These are phyloP conservation scores for Massarina eburnea DNA, from an alignment of 2,329 filamentous ascomycete genomes.

Conservation along the genomic window DNA sequence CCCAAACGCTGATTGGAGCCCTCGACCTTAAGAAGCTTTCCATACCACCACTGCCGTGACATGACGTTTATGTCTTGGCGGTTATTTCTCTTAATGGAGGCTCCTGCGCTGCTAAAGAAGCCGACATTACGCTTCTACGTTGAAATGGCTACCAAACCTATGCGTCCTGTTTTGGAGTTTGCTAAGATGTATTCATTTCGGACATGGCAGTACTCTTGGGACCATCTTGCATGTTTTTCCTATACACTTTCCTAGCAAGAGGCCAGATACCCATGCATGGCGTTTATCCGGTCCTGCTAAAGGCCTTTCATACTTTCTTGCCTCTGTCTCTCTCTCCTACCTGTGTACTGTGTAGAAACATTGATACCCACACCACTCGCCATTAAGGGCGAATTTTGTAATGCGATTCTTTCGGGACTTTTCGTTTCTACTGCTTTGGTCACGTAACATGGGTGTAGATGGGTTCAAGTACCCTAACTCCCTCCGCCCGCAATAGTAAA, in stretches of 20 bases:
- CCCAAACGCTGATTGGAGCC: background rate
- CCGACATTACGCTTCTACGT: too few species aligned
- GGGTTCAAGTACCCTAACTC: too few species aligned
- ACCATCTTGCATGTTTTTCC: background rate
- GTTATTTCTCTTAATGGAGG: background rate
- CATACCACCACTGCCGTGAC: background rate
- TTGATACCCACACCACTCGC: slow-evolving; percentile 5
- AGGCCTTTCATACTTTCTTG: background rate
- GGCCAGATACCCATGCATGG: background rate
- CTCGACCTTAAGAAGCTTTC: background rate
- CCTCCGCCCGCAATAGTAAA: too few species aligned
- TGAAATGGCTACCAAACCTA: too few species aligned
- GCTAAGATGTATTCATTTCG: slow-evolving; percentile 4
- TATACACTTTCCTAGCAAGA: background rate
- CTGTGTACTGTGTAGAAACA: background rate
- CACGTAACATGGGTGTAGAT: too few species aligned
- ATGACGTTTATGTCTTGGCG: background rate
- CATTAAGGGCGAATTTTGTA: background rate
- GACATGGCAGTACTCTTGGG: background rate
- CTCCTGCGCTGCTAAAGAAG: background rate
- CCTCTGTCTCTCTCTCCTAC: background rate
- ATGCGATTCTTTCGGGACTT: background rate
- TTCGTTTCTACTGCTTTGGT: too few species aligned
- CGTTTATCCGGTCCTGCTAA: background rate
- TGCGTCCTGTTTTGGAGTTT: background rate